phyloP scores from a whole-genome alignment of 768 basidiomycete genomes.

The Boletus subcaerulescens region DNA sequence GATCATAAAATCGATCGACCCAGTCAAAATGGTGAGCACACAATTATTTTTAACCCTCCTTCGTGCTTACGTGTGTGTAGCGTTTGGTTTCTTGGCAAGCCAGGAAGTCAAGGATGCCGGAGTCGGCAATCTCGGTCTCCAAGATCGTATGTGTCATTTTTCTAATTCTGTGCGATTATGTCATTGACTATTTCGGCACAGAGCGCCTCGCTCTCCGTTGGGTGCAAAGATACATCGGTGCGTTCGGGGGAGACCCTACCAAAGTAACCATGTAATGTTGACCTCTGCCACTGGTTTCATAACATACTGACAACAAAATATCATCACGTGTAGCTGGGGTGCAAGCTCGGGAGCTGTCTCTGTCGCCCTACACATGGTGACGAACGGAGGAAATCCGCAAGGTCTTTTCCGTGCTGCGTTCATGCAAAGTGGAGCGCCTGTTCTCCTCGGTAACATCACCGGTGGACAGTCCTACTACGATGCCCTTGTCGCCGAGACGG shows the following conservation, averaged over 20 bases:
- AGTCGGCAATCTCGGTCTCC: neutral
- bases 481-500: constrained; percentile 24
- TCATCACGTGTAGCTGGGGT: too few species aligned
- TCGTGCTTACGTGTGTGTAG: neutral
- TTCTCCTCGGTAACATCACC: constrained; percentile 19
- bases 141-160: neutral
- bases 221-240: constrained; percentile 56
- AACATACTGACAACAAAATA: constrained; percentile 7
- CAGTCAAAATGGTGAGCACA: constrained; percentile 10
- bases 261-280: constrained; percentile 31
- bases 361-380: constrained; percentile 30
- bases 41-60: too few species aligned
- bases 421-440: constrained; percentile 44
- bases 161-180: neutral
- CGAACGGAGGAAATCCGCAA: constrained; percentile 22
- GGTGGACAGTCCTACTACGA: constrained; percentile 30
- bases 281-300: neutral
- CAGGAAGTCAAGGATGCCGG: neutral
- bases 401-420: constrained; percentile 27
- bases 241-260: constrained; percentile 30
- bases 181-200: constrained; percentile 11
- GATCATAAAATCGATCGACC: too few species aligned
- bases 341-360: constrained; percentile 37
- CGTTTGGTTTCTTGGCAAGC: neutral
- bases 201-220: constrained; percentile 41